Conservation (phyloP, 371 early-diverging fungal genomes). For the Chytridiales sp. region DNA sequence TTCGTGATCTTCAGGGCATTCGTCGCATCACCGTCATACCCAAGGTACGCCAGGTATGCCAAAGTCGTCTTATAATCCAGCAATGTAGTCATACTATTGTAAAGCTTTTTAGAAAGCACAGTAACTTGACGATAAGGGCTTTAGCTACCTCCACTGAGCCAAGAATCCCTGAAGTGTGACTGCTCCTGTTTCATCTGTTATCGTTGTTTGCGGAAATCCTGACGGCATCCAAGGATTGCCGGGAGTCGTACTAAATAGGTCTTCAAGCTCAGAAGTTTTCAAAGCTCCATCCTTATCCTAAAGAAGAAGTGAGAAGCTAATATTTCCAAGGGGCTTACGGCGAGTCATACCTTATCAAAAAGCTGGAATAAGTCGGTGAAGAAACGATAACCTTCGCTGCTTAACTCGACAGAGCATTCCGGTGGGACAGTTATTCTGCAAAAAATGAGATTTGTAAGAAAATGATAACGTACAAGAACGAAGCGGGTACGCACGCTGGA, state of each 20-base stretch:
- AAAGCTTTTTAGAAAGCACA: conserved; percentile 9
- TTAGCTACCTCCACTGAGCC: conserved; percentile 88
- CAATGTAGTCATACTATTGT: conserved; percentile 87
- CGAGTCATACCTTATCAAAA: conserved; percentile 73
- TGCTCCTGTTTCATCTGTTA: conserved; percentile 82
- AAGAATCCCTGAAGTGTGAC: conserved; percentile 95
- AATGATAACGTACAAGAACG: neutral
- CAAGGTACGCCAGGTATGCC: conserved; percentile 92
- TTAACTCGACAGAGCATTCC: conserved; percentile 90
- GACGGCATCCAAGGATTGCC: conserved; percentile 86
- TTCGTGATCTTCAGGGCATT: conserved; percentile 47
- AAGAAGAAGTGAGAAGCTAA: neutral
- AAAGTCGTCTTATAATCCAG: conserved; percentile 84
- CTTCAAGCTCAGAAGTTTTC: conserved; percentile 76
- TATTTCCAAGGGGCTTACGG: neutral
- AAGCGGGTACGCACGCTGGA: conserved; percentile 65
- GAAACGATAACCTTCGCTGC: conserved; percentile 91
- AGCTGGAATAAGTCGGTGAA: conserved; percentile 90
- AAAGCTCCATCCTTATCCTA: conserved; percentile 95
- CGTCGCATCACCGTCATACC: conserved; percentile 69
- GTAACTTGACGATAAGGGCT: no score
- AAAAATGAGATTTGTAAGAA: conserved; percentile 3
- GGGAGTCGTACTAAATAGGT: conserved; percentile 84
- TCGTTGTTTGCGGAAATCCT: conserved; percentile 87
- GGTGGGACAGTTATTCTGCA: conserved; percentile 77